These are phyloP conservation scores for Ganoderma sinense DNA, from an alignment of 1,284 basidiomycete species.

Conservation along the genomic window DNA sequence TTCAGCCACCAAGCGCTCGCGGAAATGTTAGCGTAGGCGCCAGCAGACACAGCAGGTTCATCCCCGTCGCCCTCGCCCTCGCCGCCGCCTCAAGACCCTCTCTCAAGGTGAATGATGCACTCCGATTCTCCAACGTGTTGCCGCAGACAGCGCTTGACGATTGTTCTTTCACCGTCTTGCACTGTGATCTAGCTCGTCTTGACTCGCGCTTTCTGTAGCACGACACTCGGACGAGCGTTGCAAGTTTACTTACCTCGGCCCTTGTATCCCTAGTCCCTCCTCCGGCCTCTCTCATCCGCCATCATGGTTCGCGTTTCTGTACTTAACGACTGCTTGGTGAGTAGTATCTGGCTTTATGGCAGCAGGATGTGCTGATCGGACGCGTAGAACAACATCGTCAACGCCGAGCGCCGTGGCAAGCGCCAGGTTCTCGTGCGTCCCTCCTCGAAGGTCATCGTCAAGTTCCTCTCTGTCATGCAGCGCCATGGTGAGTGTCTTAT, in stretches of 20 bases:
- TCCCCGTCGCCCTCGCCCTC: slow-evolving; percentile 23
- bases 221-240: slow-evolving; percentile 81
- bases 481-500: slow-evolving; percentile 82
- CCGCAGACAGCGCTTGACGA: slow-evolving; percentile 38
- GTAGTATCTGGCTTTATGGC: slow-evolving; percentile 31
- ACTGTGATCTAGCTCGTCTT: slow-evolving; percentile 60
- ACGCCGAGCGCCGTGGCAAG: slow-evolving; percentile 98
- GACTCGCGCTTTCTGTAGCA: slow-evolving; percentile 81
- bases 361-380: slow-evolving; percentile 3
- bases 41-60: slow-evolving; percentile 14
- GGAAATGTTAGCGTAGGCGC: slow-evolving; percentile 18
- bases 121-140: slow-evolving; percentile 19
- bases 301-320: slow-evolving; percentile 90
- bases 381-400: slow-evolving; percentile 92
- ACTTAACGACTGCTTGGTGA: slow-evolving; percentile 85
- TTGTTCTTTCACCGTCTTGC: slow-evolving; percentile 29
- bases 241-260: slow-evolving; percentile 44
- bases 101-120: slow-evolving; percentile 44
- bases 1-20: slow-evolving; percentile 28
- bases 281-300: slow-evolving; percentile 29
- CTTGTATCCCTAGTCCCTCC: slow-evolving; percentile 35
- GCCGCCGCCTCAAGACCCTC: slow-evolving; percentile 38
- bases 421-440: slow-evolving; percentile 96
- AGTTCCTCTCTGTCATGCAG: slow-evolving; percentile 97
- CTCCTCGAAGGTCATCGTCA: slow-evolving; percentile 95